These are phyloP conservation scores for Lactarius sp. DNA, from an alignment of 768 basidiomycete species.

Conservation along the genomic window DNA sequence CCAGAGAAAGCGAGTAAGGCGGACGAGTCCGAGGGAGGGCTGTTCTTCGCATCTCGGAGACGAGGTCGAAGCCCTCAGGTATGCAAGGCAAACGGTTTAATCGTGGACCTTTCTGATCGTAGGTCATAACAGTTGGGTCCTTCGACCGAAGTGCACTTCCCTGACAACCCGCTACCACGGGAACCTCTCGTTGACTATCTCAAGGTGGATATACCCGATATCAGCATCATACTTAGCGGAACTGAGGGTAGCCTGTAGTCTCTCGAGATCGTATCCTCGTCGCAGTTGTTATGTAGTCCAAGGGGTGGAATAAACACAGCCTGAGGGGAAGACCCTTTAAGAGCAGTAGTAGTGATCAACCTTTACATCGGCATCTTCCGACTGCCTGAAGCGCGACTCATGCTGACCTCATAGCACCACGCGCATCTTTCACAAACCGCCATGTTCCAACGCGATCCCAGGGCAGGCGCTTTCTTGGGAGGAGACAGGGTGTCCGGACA, in stretches of 20 bases:
- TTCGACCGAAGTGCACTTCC: background rate
- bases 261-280: background rate
- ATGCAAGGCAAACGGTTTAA: background rate
- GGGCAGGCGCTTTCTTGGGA: constrained; percentile 88
- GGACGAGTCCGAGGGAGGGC: constrained; percentile 8
- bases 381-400: background rate
- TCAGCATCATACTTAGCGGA: constrained; percentile 14
- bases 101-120: background rate
- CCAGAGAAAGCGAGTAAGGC: constrained; percentile 3
- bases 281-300: background rate
- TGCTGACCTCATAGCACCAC: background rate
- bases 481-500: constrained; percentile 93
- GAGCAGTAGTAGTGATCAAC: no score
- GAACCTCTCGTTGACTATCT: constrained; percentile 17
- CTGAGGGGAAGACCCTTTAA: no score
- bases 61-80: constrained; percentile 8
- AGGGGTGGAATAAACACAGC: background rate
- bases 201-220: constrained; percentile 21
- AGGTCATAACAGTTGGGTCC: background rate
- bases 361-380: constrained; percentile 18
- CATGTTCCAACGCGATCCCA: constrained; percentile 80
- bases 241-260: constrained; percentile 1
- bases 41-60: constrained; percentile 20
- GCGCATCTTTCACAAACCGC: constrained; percentile 12
- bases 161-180: background rate